Conservation (phyloP, 192 early-diverging fungal genomes). For the Globomyces pollinis-pini region DNA sequence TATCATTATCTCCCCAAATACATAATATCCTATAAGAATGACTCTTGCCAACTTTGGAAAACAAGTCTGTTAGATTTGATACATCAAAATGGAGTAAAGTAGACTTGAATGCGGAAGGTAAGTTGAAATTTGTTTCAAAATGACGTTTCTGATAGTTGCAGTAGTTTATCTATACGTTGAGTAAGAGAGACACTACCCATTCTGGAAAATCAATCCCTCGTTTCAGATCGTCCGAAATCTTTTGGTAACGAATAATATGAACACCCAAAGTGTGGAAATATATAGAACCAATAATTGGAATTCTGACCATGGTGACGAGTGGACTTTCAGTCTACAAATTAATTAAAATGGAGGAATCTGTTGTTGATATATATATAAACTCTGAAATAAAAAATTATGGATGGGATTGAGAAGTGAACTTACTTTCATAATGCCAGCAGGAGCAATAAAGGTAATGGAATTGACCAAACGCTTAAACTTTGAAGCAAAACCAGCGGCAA, state of each 20-base stretch:
- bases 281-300: neutral
- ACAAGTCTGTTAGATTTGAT: neutral
- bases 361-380: neutral
- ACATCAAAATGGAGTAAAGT: conserved; percentile 3
- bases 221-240: too few relatives aligned
- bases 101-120: neutral
- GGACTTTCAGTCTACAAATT: too few relatives aligned
- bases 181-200: too few relatives aligned
- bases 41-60: neutral
- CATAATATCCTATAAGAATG: neutral
- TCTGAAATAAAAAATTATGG: too few relatives aligned
- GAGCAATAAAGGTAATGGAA: conserved; percentile 31
- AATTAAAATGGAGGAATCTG: neutral
- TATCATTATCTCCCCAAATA: conserved; percentile 1
- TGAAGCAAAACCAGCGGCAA: conserved; percentile 32
- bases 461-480: conserved; percentile 32
- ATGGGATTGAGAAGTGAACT: too few relatives aligned
- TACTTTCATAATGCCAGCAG: conserved; percentile 37
- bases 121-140: neutral
- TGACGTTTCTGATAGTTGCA: neutral
- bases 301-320: neutral
- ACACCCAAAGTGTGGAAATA: neutral
- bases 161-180: neutral
- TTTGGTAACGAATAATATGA: neutral
- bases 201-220: too few relatives aligned